phyloP scores from a whole-genome alignment of 495 filamentous ascomycete species.

The Penicillium chermesinum region DNA sequence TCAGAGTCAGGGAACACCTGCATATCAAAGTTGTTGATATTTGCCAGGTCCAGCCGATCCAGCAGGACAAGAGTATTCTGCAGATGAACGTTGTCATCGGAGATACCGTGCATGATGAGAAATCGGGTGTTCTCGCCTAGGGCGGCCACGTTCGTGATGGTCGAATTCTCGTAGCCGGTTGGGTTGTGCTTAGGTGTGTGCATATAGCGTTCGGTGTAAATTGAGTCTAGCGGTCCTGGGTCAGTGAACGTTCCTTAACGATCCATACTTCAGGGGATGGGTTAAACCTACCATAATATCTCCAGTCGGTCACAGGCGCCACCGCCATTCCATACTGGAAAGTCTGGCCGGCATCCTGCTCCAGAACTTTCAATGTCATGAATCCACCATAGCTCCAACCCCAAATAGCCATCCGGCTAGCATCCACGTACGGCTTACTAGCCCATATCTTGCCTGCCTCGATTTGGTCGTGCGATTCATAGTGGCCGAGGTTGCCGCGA shows the following conservation, averaged over 20 bases:
- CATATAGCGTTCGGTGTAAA: conserved; percentile 97
- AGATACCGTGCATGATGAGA: conserved; percentile 87
- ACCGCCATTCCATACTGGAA: conserved; percentile 98
- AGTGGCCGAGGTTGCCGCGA: conserved; percentile 76
- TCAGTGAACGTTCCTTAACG: background rate
- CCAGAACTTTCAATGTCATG: conserved; percentile 93
- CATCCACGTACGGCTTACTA: conserved; percentile 76
- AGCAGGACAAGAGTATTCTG: conserved; percentile 85
- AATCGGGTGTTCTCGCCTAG: conserved; percentile 75
- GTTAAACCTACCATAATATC: conserved; percentile 66
- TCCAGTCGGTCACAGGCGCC: conserved; percentile 95
- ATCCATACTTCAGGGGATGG: background rate
- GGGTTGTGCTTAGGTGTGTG: conserved; percentile 80
- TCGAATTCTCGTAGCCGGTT: conserved; percentile 67
- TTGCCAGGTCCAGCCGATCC: conserved; percentile 77
- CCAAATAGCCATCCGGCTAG: conserved; percentile 83
- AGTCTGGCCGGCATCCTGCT: conserved; percentile 80
- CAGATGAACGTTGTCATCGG: conserved; percentile 95
- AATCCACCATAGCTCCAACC: conserved; percentile 98
- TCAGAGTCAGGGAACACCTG: conserved; percentile 96
- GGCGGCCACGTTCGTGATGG: conserved; percentile 65
- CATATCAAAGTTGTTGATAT: conserved; percentile 91
- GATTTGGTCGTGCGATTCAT: conserved; percentile 88
- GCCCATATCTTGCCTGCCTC: conserved; percentile 84
- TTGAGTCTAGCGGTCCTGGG: conserved; percentile 54